These are phyloP conservation scores for Glycine soja DNA, from an alignment of 306 rosid species.

Conservation along the genomic window DNA sequence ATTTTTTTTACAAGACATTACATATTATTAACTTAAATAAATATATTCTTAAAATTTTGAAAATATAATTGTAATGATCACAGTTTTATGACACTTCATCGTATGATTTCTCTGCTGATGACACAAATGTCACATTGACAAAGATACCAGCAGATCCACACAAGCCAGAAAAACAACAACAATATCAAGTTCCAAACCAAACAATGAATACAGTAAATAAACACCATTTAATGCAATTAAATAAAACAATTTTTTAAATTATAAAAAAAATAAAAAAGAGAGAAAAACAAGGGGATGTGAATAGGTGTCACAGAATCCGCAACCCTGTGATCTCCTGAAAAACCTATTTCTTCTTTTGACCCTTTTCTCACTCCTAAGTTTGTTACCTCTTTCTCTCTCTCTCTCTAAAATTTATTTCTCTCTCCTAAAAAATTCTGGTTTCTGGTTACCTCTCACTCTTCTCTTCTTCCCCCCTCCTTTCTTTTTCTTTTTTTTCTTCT, in stretches of 20 bases:
- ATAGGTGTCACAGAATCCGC: constrained; percentile 44
- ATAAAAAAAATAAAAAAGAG: neutral
- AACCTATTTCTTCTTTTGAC: constrained; percentile 69
- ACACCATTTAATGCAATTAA: neutral
- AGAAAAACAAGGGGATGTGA: neutral
- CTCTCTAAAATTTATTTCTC: neutral
- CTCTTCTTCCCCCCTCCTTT: neutral
- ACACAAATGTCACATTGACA: too few relatives aligned
- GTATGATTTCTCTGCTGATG: too few relatives aligned
- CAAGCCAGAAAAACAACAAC: too few relatives aligned
- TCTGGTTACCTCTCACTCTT: neutral
- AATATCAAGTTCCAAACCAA: neutral
- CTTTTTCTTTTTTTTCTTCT: neutral
- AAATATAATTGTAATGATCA: too few relatives aligned
- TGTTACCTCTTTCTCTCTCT: constrained; percentile 6
- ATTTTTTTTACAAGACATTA: too few relatives aligned
- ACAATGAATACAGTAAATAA: neutral
- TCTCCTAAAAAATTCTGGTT: neutral
- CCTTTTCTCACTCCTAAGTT: constrained; percentile 34
- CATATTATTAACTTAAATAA: too few relatives aligned
- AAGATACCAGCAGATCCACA: too few relatives aligned
- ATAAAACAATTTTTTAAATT: neutral
- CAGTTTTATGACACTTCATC: too few relatives aligned
- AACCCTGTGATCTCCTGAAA: constrained; percentile 72
- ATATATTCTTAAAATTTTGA: too few relatives aligned